Percentiles rank a stretch among this genome's conserved stretches.
These are phyloP conservation scores for Penicillium cinerascens DNA, from an alignment of 495 filamentous ascomycete species.

Conservation along the genomic window DNA sequence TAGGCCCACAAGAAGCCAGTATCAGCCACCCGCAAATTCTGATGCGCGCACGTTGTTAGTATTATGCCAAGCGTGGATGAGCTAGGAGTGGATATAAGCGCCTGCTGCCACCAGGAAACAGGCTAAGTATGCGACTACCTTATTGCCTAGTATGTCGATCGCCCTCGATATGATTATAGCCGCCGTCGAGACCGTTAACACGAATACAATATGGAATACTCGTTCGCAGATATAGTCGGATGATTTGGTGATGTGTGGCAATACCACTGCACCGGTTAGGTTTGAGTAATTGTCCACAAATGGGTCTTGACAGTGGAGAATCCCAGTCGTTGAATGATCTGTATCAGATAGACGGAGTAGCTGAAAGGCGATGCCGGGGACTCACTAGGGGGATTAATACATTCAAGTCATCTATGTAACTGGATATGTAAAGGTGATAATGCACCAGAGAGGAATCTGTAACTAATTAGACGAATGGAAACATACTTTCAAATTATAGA, in stretches of 20 bases:
- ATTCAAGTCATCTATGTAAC: conserved; percentile 34
- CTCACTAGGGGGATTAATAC: conserved; percentile 35
- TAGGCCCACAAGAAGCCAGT: conserved; percentile 53
- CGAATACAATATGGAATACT: conserved; percentile 63
- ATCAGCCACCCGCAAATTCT: conserved; percentile 48
- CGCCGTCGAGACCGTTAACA: conserved; percentile 62
- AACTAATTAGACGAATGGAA: conserved; percentile 32
- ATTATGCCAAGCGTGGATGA: conserved; percentile 59
- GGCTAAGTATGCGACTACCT: conserved; percentile 66
- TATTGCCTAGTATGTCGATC: conserved; percentile 54
- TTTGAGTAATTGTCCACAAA: conserved; percentile 70
- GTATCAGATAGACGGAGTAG: conserved; percentile 1
- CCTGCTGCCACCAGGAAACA: conserved; percentile 71
- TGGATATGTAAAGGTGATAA: conserved; percentile 33
- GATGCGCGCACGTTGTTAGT: conserved; percentile 72
- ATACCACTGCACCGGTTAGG: conserved; percentile 57
- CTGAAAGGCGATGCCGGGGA: background rate
- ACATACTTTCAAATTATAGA: conserved; percentile 24
- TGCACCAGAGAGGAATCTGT: conserved; percentile 34
- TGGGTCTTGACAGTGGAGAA: conserved; percentile 63
- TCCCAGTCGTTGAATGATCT: conserved; percentile 56
- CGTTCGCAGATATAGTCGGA: conserved; percentile 59
- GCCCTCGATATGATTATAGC: conserved; percentile 66
- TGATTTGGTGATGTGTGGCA: conserved; percentile 60
- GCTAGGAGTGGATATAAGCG: conserved; percentile 37